Conservation (phyloP, 2,329 filamentous ascomycete genomes). For the Penicillium sp. region DNA sequence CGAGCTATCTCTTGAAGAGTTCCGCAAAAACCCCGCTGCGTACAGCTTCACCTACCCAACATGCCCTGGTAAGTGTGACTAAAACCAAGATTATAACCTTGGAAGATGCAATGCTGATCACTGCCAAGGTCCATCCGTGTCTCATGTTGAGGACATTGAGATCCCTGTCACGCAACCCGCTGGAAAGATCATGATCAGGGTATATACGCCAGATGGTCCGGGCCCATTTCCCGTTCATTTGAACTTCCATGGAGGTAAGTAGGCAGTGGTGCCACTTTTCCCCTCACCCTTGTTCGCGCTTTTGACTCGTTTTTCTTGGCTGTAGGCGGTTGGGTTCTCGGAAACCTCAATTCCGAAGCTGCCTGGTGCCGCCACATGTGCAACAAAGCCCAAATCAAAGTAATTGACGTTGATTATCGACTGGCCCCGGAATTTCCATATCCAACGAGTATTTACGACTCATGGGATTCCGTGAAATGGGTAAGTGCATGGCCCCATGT, state of each 20-base stretch:
- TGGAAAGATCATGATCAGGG: slow-evolving; percentile 25
- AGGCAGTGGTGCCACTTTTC: no score
- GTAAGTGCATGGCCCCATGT: slow-evolving; percentile 3
- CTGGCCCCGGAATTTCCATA: slow-evolving; percentile 16
- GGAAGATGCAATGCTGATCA: not conserved
- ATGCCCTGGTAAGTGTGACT: slow-evolving; percentile 16
- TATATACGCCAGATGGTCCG: slow-evolving; percentile 29
- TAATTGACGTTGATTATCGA: slow-evolving; percentile 19
- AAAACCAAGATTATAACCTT: not conserved
- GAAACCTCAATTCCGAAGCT: slow-evolving; percentile 25
- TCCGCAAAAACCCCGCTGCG: slow-evolving; percentile 23
- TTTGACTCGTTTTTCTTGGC: not conserved
- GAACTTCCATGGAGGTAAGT: slow-evolving; percentile 25
- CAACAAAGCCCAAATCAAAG: slow-evolving; percentile 12
- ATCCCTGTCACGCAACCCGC: slow-evolving; percentile 27
- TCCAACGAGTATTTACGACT: slow-evolving; percentile 24
- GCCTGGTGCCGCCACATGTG: slow-evolving; percentile 31
- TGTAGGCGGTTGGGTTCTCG: slow-evolving; percentile 28
- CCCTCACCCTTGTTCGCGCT: not conserved
- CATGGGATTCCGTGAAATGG: slow-evolving; percentile 34
- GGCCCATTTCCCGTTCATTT: slow-evolving; percentile 16
- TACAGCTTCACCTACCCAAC: slow-evolving; percentile 35
- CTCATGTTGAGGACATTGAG: slow-evolving; percentile 16
- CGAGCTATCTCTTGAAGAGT: slow-evolving; percentile 30
- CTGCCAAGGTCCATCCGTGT: slow-evolving; percentile 16